These are phyloP conservation scores for Lachnellula hyalina DNA, from an alignment of 2,329 filamentous ascomycete species.

Conservation along the genomic window DNA sequence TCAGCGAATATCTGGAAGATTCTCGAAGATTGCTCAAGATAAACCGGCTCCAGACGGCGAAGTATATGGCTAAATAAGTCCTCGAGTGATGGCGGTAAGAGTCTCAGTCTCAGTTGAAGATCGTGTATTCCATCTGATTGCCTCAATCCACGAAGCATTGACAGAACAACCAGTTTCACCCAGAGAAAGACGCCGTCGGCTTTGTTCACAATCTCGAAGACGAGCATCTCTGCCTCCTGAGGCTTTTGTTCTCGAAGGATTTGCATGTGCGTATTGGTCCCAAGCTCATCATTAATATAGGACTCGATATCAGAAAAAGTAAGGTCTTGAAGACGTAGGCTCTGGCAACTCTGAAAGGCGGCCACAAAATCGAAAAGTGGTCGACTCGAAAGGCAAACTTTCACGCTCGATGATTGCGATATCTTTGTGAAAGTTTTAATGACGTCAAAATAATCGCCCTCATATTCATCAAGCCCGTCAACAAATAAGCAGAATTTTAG, in stretches of 20 bases:
- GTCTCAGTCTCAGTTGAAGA: conserved; percentile 3
- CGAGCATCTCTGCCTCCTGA: not conserved
- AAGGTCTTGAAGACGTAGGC: conserved; percentile 18
- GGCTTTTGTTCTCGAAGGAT: not conserved
- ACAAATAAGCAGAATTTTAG: not conserved
- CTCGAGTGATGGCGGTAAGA: conserved; percentile 4
- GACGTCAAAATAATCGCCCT: not conserved
- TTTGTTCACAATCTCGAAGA: conserved; percentile 7
- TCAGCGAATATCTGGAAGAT: conserved; percentile 1
- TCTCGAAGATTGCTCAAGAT: conserved; percentile 3
- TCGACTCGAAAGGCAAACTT: not conserved
- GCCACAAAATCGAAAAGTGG: conserved; percentile 10
- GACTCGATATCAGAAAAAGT: conserved; percentile 19
- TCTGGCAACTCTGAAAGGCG: conserved; percentile 11
- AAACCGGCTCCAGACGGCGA: not conserved
- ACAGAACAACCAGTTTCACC: conserved; percentile 16
- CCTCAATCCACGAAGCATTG: conserved; percentile 6
- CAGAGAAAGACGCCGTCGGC: conserved; percentile 21
- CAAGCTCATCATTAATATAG: conserved; percentile 16
- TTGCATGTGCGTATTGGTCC: conserved; percentile 9
- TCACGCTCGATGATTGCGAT: not conserved
- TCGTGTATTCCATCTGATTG: conserved; percentile 8
- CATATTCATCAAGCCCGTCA: not conserved
- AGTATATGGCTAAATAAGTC: conserved; percentile 2
- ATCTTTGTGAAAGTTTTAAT: not conserved